Evolutionary conservation across 2,329 filamentous ascomycete species (phyloP).

Genomic region (Immersiporthe knoxdaviesiana): DNA sequence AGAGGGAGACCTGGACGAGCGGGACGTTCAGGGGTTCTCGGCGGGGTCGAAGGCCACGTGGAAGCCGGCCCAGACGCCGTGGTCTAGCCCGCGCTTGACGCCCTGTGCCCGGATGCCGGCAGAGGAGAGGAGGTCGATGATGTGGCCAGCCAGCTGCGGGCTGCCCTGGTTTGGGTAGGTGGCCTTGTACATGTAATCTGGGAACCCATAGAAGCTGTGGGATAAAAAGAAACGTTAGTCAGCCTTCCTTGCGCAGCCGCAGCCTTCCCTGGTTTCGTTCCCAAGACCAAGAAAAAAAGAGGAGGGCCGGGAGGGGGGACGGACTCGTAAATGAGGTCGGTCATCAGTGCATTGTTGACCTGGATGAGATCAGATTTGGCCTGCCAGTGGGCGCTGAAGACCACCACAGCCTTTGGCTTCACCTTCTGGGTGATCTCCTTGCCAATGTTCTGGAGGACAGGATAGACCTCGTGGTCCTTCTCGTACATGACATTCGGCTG

Average conservation of each 20-base stretch:
- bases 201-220: constrained; percentile 69
- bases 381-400: constrained; percentile 81
- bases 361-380: constrained; percentile 58
- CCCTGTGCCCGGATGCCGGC: constrained; percentile 63
- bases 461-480: constrained; percentile 68
- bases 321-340: constrained; percentile 68
- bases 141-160: constrained; percentile 59
- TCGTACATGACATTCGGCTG: constrained; percentile 70
- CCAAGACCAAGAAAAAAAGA: too few species aligned
- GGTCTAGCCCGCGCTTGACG: constrained; percentile 69
- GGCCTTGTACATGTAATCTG: constrained; percentile 68
- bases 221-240: too few species aligned
- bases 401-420: constrained; percentile 72
- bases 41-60: constrained; percentile 64
- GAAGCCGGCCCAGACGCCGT: constrained; percentile 76
- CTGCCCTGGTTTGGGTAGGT: constrained; percentile 68
- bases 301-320: too few species aligned
- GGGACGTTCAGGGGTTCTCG: constrained; percentile 65
- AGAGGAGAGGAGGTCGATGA: constrained; percentile 57
- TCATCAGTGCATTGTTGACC: constrained; percentile 67
- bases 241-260: constrained; percentile 29
- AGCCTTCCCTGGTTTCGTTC: too few species aligned
- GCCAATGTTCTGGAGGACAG: constrained; percentile 66
- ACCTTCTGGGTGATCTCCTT: constrained; percentile 71
- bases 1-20: constrained; percentile 74